Conservation (phyloP, 176 grass and related monocot genomes). For the Leersia perrieri region DNA sequence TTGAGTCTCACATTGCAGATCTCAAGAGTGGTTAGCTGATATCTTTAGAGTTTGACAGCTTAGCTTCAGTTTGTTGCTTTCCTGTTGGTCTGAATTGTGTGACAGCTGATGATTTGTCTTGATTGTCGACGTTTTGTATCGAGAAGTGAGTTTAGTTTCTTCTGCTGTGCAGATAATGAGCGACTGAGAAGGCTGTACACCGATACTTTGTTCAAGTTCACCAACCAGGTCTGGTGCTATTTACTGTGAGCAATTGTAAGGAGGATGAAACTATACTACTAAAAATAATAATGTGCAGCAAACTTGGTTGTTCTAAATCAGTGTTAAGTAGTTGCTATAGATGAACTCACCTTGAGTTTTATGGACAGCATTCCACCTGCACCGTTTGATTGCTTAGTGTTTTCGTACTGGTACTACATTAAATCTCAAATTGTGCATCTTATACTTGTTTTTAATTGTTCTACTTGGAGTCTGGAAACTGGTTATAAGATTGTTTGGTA, state of each 20-base stretch:
- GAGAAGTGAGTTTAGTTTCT: constrained; percentile 7
- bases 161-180: constrained; percentile 71
- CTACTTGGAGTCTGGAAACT: not conserved
- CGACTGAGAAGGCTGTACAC: constrained; percentile 59
- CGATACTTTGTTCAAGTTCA: constrained; percentile 79
- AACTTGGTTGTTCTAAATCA: not conserved
- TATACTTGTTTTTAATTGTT: not conserved
- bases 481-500: too few species aligned
- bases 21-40: constrained; percentile 59
- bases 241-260: constrained; percentile 21
- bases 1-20: constrained; percentile 47
- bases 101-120: constrained; percentile 18
- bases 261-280: not conserved
- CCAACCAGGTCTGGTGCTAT: constrained; percentile 63
- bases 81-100: not conserved
- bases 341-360: not conserved
- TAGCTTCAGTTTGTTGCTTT: not conserved
- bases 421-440: not conserved
- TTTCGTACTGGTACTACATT: not conserved
- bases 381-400: not conserved
- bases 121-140: not conserved
- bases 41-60: not conserved
- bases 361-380: not conserved
- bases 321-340: not conserved
- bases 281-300: not conserved